Evolutionary conservation across 2,329 filamentous ascomycete species (phyloP), one percentile per base, ranked within the genome.

Genomic region (Fusarium beomiforme): DNA sequence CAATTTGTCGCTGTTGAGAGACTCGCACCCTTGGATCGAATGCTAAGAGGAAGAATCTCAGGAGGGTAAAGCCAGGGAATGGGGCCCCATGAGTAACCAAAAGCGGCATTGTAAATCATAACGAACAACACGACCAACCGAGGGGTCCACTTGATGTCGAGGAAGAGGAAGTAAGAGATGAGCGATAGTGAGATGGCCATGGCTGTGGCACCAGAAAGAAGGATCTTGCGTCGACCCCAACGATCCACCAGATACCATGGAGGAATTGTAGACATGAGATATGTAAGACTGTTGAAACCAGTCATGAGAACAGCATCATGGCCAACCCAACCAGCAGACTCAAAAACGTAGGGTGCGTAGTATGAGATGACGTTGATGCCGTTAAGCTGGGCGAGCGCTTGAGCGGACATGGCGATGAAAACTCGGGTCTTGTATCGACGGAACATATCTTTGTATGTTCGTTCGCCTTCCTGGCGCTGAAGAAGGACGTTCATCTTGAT

Each of bases 361-460:
- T 98, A 99, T 2, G 95, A 98, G 71, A 99, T 99, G 79, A 99
- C 96, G 82, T 99, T 99, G 85, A 99, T 99, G 72, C 96, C 96
- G 83, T 98, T 98, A 58, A 99, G 89, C 82, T 99, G 96, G 31
- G 96, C 96, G 72, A 99, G 89, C 9, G 91, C 94, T 82, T 98
- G 96, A 7, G 96, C 96, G 36, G 95, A 98, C 96, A 98, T 98
- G 82, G 96, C 96, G 79, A 98, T 98, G 78, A 98, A 94, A 72
- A 98, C 95, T 57, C 96, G 93, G 77, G 92, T 96, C 79, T 88
- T 89, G 85, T 98, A 98, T 69, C 93, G 90, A 77, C 88, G 91
- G 86, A 98, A 99, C 96, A 99, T 99, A 69, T 98, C 96, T 41
- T 82, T 76, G 81, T 98, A 99, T 0, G 93, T 90, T 74, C 96